Evolutionary conservation across 2,329 filamentous ascomycete species (phyloP).

Genomic region (Ceratocystis colombiana): DNA sequence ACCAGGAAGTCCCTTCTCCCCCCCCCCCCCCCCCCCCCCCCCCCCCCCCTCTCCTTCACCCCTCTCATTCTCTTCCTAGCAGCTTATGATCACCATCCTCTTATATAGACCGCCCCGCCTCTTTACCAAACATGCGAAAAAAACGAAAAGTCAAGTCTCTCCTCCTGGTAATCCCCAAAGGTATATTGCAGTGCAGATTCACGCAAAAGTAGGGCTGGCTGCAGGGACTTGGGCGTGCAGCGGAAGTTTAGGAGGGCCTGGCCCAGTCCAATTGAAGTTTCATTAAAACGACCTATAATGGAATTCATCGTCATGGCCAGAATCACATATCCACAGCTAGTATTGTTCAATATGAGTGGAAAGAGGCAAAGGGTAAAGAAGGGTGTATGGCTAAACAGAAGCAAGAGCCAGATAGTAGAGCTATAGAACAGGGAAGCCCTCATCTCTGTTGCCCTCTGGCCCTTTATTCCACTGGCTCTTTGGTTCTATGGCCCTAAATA

Average conservation of each 20-base stretch:
- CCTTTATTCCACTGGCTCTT: too few relatives aligned
- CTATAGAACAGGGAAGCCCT: background rate
- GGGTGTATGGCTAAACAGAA: background rate
- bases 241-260: background rate
- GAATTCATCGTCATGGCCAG: background rate
- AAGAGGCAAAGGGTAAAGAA: background rate
- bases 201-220: constrained; percentile 11
- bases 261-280: background rate
- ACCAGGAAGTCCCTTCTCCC: background rate
- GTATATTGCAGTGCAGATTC: background rate
- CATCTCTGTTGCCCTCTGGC: background rate
- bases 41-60: background rate
- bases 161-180: background rate
- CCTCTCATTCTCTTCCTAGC: background rate
- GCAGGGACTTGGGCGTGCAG: background rate
- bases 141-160: background rate
- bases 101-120: constrained; percentile 1
- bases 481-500: constrained; percentile 1
- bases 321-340: background rate
- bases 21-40: background rate
- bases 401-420: background rate
- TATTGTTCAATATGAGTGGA: background rate
- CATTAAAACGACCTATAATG: background rate
- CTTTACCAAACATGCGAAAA: constrained; percentile 5
- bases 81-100: background rate